Conservation (phyloP, 2,329 filamentous ascomycete genomes). For the Penicillium sp. region DNA sequence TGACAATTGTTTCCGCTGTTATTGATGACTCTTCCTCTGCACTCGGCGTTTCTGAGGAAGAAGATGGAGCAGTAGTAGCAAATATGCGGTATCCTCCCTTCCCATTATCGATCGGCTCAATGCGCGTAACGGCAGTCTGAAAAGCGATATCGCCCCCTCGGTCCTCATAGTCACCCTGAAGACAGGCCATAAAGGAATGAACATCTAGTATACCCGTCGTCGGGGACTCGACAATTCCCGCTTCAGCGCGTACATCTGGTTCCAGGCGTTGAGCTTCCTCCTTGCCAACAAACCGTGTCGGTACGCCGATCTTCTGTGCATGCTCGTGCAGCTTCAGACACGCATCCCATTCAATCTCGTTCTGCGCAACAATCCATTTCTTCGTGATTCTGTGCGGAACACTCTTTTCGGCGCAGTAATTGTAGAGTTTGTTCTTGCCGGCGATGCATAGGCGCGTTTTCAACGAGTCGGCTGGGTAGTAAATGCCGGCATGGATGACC, state of each 20-base stretch:
- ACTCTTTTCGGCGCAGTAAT: constrained; percentile 62
- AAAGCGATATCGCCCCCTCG: constrained; percentile 71
- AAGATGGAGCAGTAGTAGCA: constrained; percentile 32
- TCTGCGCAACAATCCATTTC: constrained; percentile 95
- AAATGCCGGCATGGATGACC: constrained; percentile 93
- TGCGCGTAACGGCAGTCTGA: constrained; percentile 59
- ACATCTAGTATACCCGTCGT: constrained; percentile 89
- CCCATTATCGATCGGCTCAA: constrained; percentile 54
- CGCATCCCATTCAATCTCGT: constrained; percentile 62
- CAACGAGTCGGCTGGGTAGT: constrained; percentile 72
- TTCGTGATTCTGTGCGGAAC: constrained; percentile 73
- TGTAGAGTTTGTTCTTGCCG: constrained; percentile 74
- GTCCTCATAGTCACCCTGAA: constrained; percentile 74
- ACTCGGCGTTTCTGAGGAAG: constrained; percentile 28
- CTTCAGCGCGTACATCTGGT: constrained; percentile 68
- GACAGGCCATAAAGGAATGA: constrained; percentile 75
- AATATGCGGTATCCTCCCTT: constrained; percentile 66
- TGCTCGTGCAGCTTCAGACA: constrained; percentile 51
- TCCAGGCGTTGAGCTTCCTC: constrained; percentile 63
- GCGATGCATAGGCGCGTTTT: constrained; percentile 80
- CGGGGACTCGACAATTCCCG: constrained; percentile 75
- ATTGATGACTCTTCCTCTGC: constrained; percentile 49
- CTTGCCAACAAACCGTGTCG: constrained; percentile 64
- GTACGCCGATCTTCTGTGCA: constrained; percentile 57
- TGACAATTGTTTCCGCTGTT: constrained; percentile 73